Conservation (phyloP, 1,284 basidiomycete species). For the Cryptococcus floricola region DNA sequence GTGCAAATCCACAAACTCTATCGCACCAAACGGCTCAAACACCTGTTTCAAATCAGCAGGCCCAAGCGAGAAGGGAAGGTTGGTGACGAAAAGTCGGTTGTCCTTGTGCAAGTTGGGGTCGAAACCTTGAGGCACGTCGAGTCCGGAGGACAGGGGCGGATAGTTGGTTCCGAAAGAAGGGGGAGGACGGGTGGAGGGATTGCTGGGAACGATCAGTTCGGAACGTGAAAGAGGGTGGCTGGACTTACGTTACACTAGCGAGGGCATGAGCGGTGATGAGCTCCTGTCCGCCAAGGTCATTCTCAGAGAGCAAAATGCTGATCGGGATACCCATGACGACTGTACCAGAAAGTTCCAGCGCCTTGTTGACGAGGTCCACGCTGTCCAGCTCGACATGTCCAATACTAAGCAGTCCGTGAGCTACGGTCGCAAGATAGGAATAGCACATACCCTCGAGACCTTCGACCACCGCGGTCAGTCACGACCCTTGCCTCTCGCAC, state of each 20-base stretch:
- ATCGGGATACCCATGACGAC: conserved; percentile 97
- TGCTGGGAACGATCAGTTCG: not conserved
- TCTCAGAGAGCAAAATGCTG: conserved; percentile 91
- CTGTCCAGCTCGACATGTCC: conserved; percentile 95
- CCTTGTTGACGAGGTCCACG: conserved; percentile 85
- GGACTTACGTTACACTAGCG: not conserved
- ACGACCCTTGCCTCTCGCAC: conserved; percentile 95
- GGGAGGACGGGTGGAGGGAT: conserved; percentile 4
- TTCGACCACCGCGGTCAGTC: conserved; percentile 83
- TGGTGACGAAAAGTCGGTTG: conserved; percentile 88
- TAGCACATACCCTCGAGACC: conserved; percentile 78
- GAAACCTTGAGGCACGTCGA: conserved; percentile 34
- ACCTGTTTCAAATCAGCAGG: conserved; percentile 96
- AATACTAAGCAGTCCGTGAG: conserved; percentile 54
- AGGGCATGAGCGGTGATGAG: not conserved
- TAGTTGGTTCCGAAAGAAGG: conserved; percentile 23
- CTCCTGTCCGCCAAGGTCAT: conserved; percentile 58
- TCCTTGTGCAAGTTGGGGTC: conserved; percentile 46
- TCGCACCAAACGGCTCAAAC: conserved; percentile 95
- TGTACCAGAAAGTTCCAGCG: conserved; percentile 72
- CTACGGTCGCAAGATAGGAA: no score
- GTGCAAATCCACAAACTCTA: conserved; percentile 97
- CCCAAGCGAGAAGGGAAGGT: conserved; percentile 91
- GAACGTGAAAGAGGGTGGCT: no score
- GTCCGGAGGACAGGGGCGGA: conserved; percentile 37